Percentiles rank a stretch among this genome's conserved stretches.
Evolutionary conservation across 139 green algal species (phyloP).

Genomic region (Tetraselmis chui): DNA sequence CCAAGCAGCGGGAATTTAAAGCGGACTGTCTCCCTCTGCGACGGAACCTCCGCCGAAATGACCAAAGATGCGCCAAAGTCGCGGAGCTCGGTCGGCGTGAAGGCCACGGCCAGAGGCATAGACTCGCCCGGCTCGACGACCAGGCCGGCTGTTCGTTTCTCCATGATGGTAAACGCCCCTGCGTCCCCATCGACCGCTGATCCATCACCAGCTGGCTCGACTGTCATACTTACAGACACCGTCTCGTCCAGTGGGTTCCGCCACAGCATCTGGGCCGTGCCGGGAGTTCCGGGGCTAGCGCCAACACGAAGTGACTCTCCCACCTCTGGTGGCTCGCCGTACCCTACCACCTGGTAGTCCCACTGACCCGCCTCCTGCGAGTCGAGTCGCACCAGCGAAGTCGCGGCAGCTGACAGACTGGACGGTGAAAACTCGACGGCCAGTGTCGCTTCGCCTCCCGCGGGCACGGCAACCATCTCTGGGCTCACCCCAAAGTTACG

Average conservation of each 20-base stretch:
- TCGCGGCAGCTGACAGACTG: conserved; percentile 8
- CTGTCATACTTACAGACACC: neutral
- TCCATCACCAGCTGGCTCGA: neutral
- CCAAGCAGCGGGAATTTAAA: neutral
- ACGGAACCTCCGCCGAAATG: neutral
- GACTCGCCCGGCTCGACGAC: neutral
- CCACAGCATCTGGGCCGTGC: neutral
- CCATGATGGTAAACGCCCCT: neutral
- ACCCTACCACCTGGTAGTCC: conserved; percentile 1
- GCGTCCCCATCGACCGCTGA: neutral
- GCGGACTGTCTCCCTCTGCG: neutral
- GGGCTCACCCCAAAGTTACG: conserved; percentile 24
- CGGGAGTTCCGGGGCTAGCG: neutral
- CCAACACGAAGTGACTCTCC: neutral
- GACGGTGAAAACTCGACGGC: conserved; percentile 15
- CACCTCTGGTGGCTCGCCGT: neutral
- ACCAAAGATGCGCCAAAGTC: neutral
- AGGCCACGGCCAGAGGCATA: neutral
- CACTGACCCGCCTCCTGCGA: conserved; percentile 7
- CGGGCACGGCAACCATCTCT: conserved; percentile 6
- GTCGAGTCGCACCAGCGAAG: neutral
- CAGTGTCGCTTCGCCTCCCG: conserved; percentile 1
- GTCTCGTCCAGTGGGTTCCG: neutral
- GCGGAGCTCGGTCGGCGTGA: neutral
- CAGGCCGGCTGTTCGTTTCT: neutral